phyloP scores from a whole-genome alignment of 1,284 basidiomycete genomes.

The Phellopilus nigrolimitatus region DNA sequence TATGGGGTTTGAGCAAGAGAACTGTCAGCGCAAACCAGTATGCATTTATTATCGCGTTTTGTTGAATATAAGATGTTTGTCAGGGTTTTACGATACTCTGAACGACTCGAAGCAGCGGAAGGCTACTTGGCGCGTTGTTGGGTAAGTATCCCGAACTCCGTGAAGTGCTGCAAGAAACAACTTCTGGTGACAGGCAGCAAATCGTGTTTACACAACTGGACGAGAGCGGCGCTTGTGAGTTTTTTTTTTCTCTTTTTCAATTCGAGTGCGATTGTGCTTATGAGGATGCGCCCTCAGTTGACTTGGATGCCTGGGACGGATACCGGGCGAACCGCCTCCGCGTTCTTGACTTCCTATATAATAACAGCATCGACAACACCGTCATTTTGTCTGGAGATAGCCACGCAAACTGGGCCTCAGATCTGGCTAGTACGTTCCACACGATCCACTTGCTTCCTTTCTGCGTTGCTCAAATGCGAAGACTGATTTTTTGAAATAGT shows the following conservation, averaged over 20 bases:
- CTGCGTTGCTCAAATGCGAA: background rate
- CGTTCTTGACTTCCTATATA: slow-evolving; percentile 50
- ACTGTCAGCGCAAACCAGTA: slow-evolving; percentile 33
- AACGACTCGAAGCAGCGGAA: slow-evolving; percentile 44
- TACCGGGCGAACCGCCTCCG: slow-evolving; percentile 54
- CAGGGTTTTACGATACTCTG: slow-evolving; percentile 52
- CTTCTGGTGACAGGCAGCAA: too few relatives aligned
- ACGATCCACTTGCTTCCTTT: background rate
- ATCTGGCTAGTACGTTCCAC: slow-evolving; percentile 49
- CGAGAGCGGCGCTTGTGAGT: slow-evolving; percentile 37
- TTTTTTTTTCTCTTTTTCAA: background rate
- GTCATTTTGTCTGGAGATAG: slow-evolving; percentile 60
- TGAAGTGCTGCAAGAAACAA: too few relatives aligned
- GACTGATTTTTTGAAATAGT: slow-evolving; percentile 28
- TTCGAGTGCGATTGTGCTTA: slow-evolving; percentile 18
- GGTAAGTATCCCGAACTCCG: too few relatives aligned
- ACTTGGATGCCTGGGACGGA: slow-evolving; percentile 59
- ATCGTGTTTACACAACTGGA: slow-evolving; percentile 51
- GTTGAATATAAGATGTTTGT: background rate
- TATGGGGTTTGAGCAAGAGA: slow-evolving; percentile 56
- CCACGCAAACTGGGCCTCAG: slow-evolving; percentile 62
- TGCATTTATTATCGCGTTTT: background rate
- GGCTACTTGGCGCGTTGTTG: slow-evolving; percentile 56
- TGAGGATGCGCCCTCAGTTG: slow-evolving; percentile 13
- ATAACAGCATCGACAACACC: slow-evolving; percentile 52